Evolutionary conservation across 805 yeast species (phyloP).

Genomic region (Peterozyma xylosa): DNA sequence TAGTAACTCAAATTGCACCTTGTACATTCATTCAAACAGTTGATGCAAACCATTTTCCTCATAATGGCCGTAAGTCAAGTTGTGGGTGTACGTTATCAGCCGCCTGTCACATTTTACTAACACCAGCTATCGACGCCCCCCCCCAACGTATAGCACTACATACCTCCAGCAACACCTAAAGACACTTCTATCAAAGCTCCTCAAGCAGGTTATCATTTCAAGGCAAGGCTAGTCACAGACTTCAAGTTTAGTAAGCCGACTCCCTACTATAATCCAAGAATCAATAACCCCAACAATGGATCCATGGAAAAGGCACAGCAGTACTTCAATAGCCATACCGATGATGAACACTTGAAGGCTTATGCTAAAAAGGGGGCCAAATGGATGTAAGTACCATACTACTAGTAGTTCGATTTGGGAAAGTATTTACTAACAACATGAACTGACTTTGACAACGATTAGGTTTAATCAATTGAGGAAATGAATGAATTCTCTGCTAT

Average conservation of each 20-base stretch:
- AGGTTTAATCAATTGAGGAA: too few species aligned
- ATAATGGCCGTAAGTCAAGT: too few species aligned
- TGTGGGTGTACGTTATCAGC: too few species aligned
- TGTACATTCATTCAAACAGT: too few species aligned
- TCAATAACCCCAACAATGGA: constrained; percentile 10
- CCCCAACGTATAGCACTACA: background rate
- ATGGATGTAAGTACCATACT: constrained; percentile 5
- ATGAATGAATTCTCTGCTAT: too few species aligned
- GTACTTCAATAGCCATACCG: constrained; percentile 7
- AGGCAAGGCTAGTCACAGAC: background rate
- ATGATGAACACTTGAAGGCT: constrained; percentile 7
- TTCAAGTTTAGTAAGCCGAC: constrained; percentile 1
- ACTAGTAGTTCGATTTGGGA: too few species aligned
- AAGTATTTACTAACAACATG: too few species aligned
- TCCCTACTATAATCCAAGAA: constrained; percentile 3
- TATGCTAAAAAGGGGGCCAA: constrained; percentile 9
- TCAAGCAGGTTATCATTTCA: constrained; percentile 5
- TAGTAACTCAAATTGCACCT: too few species aligned
- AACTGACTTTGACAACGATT: too few species aligned
- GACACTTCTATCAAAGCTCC: constrained; percentile 7
- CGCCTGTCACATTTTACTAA: too few species aligned
- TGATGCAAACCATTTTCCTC: too few species aligned
- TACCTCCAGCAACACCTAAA: constrained; percentile 4
- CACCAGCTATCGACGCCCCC: too few species aligned
- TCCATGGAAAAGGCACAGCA: constrained; percentile 9